These are phyloP conservation scores for Sanguinoderma infundibulare DNA, from an alignment of 1,284 basidiomycete species.

Conservation along the genomic window DNA sequence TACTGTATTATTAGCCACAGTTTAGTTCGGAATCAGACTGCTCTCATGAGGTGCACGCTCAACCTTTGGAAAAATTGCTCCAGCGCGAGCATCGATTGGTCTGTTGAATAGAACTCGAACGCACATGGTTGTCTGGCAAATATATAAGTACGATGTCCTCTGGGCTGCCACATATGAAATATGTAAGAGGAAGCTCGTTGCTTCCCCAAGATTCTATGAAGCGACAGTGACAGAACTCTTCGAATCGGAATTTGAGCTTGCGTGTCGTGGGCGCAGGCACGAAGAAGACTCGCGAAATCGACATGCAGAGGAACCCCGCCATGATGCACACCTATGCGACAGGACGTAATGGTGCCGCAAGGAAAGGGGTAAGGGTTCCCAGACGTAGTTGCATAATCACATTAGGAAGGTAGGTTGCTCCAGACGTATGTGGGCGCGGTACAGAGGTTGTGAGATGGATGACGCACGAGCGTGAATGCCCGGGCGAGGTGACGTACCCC, in stretches of 20 bases:
- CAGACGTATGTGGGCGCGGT: slow-evolving; percentile 39
- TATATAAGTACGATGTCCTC: not conserved
- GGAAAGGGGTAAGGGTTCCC: slow-evolving; percentile 11
- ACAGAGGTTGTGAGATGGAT: slow-evolving; percentile 5
- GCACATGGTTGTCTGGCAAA: not conserved
- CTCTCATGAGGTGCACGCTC: not conserved
- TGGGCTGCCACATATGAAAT: not conserved
- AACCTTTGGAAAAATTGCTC: no score
- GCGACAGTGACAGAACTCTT: not conserved
- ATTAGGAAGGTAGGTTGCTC: not conserved
- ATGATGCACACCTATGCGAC: slow-evolving; percentile 23
- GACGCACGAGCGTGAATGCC: slow-evolving; percentile 3
- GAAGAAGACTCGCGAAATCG: slow-evolving; percentile 24
- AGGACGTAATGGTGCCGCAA: slow-evolving; percentile 23
- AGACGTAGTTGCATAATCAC: no score
- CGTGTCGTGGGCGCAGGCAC: not conserved
- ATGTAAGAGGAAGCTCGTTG: not conserved
- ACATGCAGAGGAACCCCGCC: slow-evolving; percentile 27
- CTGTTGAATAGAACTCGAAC: not conserved
- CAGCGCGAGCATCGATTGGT: no score
- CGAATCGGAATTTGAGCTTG: not conserved
- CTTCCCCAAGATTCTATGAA: not conserved
- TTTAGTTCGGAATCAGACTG: not conserved
- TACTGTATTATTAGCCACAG: slow-evolving; percentile 1
- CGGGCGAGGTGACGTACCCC: slow-evolving; percentile 17